These are phyloP conservation scores for Penicillium egyptiacum DNA, from an alignment of 495 filamentous ascomycete genomes.

Conservation along the genomic window DNA sequence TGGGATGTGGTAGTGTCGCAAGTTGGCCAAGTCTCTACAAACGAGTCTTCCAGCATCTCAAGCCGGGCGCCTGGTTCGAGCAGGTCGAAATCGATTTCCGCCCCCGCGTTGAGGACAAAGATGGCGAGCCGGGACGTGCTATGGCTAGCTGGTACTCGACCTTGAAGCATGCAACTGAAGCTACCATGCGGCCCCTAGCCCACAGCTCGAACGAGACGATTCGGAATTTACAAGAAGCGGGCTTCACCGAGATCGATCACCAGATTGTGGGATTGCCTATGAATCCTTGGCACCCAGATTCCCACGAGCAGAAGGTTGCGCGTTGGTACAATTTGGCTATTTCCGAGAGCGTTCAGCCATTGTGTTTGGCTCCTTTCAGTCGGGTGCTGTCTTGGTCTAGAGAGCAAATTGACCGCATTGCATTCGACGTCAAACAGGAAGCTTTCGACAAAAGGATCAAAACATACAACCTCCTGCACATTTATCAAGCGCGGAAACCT, in stretches of 20 bases:
- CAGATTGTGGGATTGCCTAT: conserved; percentile 69
- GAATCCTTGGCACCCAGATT: conserved; percentile 75
- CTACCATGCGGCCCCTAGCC: conserved; percentile 62
- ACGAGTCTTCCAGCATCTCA: conserved; percentile 74
- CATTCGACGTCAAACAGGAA: conserved; percentile 63
- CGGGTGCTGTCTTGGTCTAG: conserved; percentile 62
- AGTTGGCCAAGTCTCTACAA: conserved; percentile 76
- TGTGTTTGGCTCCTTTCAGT: conserved; percentile 73
- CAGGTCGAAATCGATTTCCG: conserved; percentile 89
- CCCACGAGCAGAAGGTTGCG: conserved; percentile 67
- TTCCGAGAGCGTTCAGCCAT: conserved; percentile 67
- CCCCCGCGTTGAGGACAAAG: conserved; percentile 70
- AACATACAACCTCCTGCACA: conserved; percentile 70
- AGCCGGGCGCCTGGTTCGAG: conserved; percentile 78
- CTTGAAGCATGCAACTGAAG: conserved; percentile 67
- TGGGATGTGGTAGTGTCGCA: conserved; percentile 75
- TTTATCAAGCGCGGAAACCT: conserved; percentile 50
- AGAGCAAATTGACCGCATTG: conserved; percentile 63
- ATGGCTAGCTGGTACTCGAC: conserved; percentile 67
- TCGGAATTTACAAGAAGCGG: conserved; percentile 62
- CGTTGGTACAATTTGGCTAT: conserved; percentile 84
- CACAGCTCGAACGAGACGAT: conserved; percentile 63
- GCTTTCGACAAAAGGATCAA: conserved; percentile 69
- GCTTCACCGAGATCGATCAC: conserved; percentile 83
- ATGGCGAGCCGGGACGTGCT: conserved; percentile 33